Conservation (phyloP, 2,329 filamentous ascomycete species). For the Exophiala lecanii-corni region DNA sequence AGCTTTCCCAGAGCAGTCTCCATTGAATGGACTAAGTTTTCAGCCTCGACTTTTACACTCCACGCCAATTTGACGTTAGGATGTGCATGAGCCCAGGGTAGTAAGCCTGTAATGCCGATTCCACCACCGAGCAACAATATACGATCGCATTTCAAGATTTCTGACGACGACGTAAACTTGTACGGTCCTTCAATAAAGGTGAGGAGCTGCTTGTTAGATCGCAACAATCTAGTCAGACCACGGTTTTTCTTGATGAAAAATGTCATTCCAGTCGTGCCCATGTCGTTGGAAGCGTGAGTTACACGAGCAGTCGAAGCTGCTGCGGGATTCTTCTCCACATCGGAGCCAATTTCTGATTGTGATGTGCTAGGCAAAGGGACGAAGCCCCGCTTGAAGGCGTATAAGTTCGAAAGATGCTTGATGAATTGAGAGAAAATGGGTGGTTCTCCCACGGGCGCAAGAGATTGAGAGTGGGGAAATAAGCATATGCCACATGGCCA, state of each 20-base stretch:
- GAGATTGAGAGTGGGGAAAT: conserved; percentile 46
- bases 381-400: no score
- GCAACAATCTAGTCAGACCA: background rate
- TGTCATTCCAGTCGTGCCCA: background rate
- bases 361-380: no score
- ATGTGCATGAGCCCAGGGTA: background rate
- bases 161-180: background rate
- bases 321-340: background rate
- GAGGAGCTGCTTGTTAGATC: background rate
- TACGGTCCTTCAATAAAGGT: background rate
- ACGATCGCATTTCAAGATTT: background rate
- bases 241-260: background rate
- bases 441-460: conserved; percentile 50
- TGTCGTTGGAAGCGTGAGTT: background rate
- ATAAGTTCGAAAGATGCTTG: background rate
- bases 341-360: background rate
- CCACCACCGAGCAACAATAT: background rate
- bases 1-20: conserved; percentile 21
- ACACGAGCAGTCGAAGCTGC: background rate
- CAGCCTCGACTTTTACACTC: conserved; percentile 9
- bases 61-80: conserved; percentile 2
- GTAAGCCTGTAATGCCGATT: conserved; percentile 2
- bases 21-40: conserved; percentile 32
- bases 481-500: conserved; percentile 42
- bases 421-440: conserved; percentile 37